A percentile compares a stretch with the other conserved stretches of the same genome.
phyloP scores from a whole-genome alignment of 495 filamentous ascomycete species.

The Cairneyella variabilis region DNA sequence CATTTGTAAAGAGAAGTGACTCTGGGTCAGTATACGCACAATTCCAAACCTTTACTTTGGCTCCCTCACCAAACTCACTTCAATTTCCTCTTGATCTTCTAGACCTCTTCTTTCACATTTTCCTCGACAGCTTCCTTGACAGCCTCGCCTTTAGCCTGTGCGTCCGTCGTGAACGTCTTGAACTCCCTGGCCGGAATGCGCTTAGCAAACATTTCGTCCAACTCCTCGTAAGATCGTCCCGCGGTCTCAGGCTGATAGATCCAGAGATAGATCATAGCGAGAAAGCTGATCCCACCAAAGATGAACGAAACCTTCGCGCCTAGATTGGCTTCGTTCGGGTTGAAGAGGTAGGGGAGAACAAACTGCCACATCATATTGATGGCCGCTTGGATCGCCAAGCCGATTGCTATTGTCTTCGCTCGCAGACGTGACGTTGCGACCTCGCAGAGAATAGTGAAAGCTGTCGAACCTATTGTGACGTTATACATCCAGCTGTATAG shows the following conservation, averaged over 20 bases:
- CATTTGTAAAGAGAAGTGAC: slow-evolving; percentile 2
- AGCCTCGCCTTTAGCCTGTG: slow-evolving; percentile 3
- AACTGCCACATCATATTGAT: slow-evolving; percentile 15
- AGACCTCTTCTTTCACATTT: too few species aligned
- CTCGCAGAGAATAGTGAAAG: slow-evolving; percentile 28
- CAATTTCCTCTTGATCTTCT: too few species aligned
- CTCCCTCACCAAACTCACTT: too few species aligned
- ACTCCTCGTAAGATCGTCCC: slow-evolving; percentile 66
- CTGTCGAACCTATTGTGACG: slow-evolving; percentile 30
- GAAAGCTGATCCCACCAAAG: slow-evolving; percentile 16
- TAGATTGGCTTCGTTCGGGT: slow-evolving; percentile 27
- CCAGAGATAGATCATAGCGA: slow-evolving; percentile 52
- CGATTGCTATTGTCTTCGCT: slow-evolving; percentile 28
- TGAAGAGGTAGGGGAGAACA: slow-evolving; percentile 27
- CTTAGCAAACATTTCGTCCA: slow-evolving; percentile 66
- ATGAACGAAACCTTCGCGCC: slow-evolving; percentile 28
- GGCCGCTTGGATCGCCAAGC: background rate
- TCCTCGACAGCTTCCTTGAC: background rate
- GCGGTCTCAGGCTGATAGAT: slow-evolving; percentile 69
- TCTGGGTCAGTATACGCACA: too few species aligned
- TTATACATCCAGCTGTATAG: slow-evolving; percentile 33
- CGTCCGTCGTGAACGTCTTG: slow-evolving; percentile 5
- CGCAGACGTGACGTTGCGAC: slow-evolving; percentile 28
- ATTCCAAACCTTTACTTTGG: too few species aligned
- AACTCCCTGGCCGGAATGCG: slow-evolving; percentile 64